Base-by-base conservation (phyloP, 257 asterid genomes). In the Lithospermum erythrorhizon region DNA sequence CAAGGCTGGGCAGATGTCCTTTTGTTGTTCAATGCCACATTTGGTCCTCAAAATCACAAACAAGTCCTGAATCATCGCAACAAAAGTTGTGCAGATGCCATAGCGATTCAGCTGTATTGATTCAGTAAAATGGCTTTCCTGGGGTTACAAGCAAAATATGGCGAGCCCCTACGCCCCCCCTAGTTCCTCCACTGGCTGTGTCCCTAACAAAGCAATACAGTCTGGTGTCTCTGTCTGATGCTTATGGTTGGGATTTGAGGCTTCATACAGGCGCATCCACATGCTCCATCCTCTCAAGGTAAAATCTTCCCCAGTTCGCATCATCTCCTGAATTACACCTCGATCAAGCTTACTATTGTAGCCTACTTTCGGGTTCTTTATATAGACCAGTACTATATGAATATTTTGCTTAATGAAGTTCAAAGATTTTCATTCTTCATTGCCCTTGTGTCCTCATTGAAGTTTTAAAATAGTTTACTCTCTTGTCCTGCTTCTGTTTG, bases 1-100 rank as follows among this genome's bases (percentile, higher is more conserved):
- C 75, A 68, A 71, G 83, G 77, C 16, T 78, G 83, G 79, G 68
- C 75, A 1, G 75, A 78, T 41, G 71, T 78, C 75, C 75, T 74
- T 19, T 35, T 64, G 21, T 62, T 61, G 65, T 78, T 74, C 65
- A 71, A 71, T 65, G 73, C 77, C 29, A 70, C 69, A 59, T 78
- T 78, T 56, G 59, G 79, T 47, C 62, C 70, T 18, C 73, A 63
- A 55, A 66, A 59, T 65, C 68, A 58, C 21, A 73, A 77, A 65
- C 58, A 79, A 71, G 71, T 71, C 52, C 22, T 78, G 67, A 64
- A 77, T 32, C 83, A 71, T 61, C 64, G 83, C 32, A 65, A 78
- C 62, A 71, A 66, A 55, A 74, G 21, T 56, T 78, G 62, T 59
- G 68, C 53, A 78, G 73, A 61, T 68, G 65, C 65, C 63, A 74